Conservation (phyloP, 169 alveolate species). For the Plasmodium knowlesi region DNA sequence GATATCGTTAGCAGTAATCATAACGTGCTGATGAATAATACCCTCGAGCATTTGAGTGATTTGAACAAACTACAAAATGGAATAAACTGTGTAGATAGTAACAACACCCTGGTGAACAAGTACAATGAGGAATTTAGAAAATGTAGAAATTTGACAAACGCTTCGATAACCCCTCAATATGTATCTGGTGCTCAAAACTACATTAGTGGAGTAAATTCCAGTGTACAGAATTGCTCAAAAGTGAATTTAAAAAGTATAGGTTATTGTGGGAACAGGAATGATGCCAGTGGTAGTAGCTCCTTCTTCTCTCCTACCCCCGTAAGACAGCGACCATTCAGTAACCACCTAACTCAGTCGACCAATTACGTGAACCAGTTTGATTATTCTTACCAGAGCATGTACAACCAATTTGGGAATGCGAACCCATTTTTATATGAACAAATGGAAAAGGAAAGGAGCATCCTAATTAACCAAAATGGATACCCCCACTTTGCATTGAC, state of each 20-base stretch:
- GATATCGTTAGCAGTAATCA: background rate
- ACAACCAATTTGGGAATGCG: background rate
- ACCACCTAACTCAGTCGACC: background rate
- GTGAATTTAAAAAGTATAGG: background rate
- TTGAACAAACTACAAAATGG: background rate
- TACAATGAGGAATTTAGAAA: background rate
- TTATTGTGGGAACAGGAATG: background rate
- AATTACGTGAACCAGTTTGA: background rate
- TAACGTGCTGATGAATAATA: background rate
- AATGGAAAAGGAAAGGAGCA: constrained; percentile 15
- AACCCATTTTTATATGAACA: constrained; percentile 8
- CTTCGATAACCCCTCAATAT: background rate
- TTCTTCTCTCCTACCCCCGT: background rate
- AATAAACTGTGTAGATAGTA: background rate
- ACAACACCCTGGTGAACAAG: background rate
- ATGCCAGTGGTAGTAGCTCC: background rate
- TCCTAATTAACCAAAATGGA: background rate
- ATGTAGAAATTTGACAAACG: background rate
- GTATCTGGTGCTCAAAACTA: background rate
- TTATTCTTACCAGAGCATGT: background rate
- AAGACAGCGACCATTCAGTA: background rate
- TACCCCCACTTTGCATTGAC: background rate
- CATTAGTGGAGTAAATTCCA: background rate
- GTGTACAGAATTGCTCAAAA: constrained; percentile 9
- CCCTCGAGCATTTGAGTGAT: background rate